These are phyloP conservation scores for Vaccinium darrowii DNA, from an alignment of 148 eudicot species.

Conservation along the genomic window DNA sequence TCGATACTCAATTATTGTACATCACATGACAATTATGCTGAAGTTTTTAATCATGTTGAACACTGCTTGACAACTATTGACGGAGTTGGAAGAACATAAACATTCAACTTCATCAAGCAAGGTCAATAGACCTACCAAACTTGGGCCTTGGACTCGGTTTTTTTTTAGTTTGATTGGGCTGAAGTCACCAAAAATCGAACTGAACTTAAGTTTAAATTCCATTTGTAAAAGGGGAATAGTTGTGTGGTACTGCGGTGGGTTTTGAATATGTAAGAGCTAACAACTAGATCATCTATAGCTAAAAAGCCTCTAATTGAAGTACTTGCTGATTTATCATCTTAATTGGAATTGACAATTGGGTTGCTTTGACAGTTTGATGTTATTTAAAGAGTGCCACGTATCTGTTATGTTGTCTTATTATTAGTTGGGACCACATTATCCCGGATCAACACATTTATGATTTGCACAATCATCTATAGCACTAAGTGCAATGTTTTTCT, in stretches of 20 bases:
- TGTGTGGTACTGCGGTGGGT: not conserved
- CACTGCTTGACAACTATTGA: not conserved
- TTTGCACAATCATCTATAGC: not conserved
- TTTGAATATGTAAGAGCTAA: not conserved
- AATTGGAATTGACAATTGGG: not conserved
- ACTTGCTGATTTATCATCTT: not conserved
- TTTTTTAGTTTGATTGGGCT: not conserved
- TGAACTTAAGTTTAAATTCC: not conserved
- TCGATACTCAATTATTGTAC: too few species aligned
- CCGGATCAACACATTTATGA: not conserved
- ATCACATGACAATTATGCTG: not conserved
- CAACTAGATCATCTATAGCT: not conserved
- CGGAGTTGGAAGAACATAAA: not conserved
- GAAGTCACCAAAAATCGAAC: not conserved
- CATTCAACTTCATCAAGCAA: not conserved
- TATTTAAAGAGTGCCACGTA: not conserved
- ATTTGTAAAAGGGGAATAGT: not conserved
- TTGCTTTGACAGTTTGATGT: slow-evolving; percentile 5
- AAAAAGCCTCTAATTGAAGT: not conserved
- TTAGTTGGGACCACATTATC: not conserved
- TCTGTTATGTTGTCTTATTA: not conserved
- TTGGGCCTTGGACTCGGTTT: not conserved
- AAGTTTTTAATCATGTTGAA: not conserved
- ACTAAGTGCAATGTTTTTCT: not conserved
- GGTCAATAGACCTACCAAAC: not conserved